Percentiles rank a stretch among this genome's conserved stretches.
phyloP scores from a whole-genome alignment of 106 monocot genomes.

The Platanthera guangdongensis region DNA sequence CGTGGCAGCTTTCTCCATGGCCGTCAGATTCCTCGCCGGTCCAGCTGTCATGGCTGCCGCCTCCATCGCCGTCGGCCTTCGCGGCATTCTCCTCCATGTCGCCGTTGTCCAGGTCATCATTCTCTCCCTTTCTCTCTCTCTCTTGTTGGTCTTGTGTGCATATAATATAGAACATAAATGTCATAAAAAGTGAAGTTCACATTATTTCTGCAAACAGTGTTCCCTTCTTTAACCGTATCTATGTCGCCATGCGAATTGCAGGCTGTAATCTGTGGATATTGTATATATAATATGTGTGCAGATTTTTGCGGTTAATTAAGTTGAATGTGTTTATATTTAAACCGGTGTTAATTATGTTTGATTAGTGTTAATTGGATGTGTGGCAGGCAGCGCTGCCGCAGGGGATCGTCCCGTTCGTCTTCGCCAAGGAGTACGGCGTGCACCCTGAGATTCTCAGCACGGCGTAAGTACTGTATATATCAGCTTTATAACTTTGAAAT shows the following conservation, averaged over 20 bases:
- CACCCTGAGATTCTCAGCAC: conserved; percentile 64
- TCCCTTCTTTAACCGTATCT: neutral
- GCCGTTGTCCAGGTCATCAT: conserved; percentile 35
- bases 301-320: too few relatives aligned
- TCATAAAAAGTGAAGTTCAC: too few relatives aligned
- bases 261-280: too few relatives aligned
- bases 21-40: conserved; percentile 43
- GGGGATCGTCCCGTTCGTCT: conserved; percentile 61
- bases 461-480: conserved; percentile 20
- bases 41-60: conserved; percentile 62
- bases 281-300: too few relatives aligned
- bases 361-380: neutral
- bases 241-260: neutral
- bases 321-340: too few relatives aligned
- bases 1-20: conserved; percentile 52
- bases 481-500: neutral
- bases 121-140: conserved; percentile 5
- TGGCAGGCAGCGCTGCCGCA: conserved; percentile 50
- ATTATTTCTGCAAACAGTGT: neutral
- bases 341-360: neutral
- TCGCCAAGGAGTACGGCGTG: conserved; percentile 62
- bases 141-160: too few relatives aligned
- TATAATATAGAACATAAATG: too few relatives aligned
- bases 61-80: conserved; percentile 41
- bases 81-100: conserved; percentile 40